Base-by-base conservation (phyloP, 371 early-diverging fungal species). In the Choanephora cucurbitarum region DNA sequence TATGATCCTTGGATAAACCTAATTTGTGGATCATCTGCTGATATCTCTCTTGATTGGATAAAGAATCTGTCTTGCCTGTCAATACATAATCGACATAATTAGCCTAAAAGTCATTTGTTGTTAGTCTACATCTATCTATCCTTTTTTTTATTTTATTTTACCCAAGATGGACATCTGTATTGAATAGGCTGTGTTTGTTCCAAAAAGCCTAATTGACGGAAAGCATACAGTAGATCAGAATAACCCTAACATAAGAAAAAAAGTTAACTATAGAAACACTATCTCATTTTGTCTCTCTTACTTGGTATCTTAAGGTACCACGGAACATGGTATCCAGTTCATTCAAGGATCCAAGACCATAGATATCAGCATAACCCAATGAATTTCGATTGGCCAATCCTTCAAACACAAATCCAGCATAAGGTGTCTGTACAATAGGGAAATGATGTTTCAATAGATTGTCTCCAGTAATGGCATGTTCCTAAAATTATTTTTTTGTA, bases 301-400 rank as follows among this genome's bases (percentile, higher is more conserved):
- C 70, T 67, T 91, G 82, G 62, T 91, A 94, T 40, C 94, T 77
- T 14, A 94, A 70, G 1, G 94, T 92, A 24, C 94, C 94, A 32
- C 94, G 79, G 67, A 95, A 91, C 90, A 93, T 89, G 46, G 89
- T 87, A 22, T 92, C 85, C 60, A 87, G 73, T 21, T 87, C 79
- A 13, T 77, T 69, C 44, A 92, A 79, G 18, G 81, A 69, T 13
- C 90, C 81, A 24, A 91, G 61, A 1, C 82, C 80, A 53, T 88
- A 88, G 15, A 79, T 76, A 67, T 87, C 72, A 49, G 79, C 70
- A 79, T 91, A 93, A 28, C 74, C 72, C 19, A 87, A 62, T 10
- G 86, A 79, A 58, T 95, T 90, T 18, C 95, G 80, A 72, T 95
- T 95, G 56, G 95, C 88, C 23, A 93, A 66, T 23, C 88, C 94